Conservation (phyloP, 208 protist genomes). For the Plasmodiophora brassicae region DNA sequence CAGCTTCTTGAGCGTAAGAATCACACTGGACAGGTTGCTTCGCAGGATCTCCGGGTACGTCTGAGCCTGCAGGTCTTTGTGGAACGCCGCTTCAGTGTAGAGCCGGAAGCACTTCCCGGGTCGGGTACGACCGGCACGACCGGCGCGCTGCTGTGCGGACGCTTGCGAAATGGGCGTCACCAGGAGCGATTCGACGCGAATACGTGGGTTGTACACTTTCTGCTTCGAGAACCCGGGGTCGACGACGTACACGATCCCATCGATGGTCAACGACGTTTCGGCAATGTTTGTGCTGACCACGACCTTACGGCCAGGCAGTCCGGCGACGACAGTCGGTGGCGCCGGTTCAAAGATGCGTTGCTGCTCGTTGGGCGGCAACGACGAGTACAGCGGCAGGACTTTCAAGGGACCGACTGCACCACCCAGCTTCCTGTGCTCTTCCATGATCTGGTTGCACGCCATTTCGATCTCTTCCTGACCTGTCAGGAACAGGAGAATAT, state of each 20-base stretch:
- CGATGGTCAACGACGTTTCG: conserved; percentile 98
- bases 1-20: conserved; percentile 89
- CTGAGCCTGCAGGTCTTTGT: conserved; percentile 70
- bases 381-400: conserved; percentile 73
- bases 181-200: conserved; percentile 90
- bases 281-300: conserved; percentile 98
- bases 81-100: conserved; percentile 77
- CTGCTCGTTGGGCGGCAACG: conserved; percentile 68
- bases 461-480: conserved; percentile 88
- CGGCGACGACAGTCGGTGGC: conserved; percentile 54
- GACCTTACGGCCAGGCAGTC: conserved; percentile 61
- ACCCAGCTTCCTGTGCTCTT: conserved; percentile 36
- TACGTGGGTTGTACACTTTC: conserved; percentile 84
- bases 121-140: conserved; percentile 94
- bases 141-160: conserved; percentile 95
- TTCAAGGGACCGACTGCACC: conserved; percentile 22
- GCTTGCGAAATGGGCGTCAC: conserved; percentile 96
- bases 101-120: conserved; percentile 94
- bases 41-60: conserved; percentile 79
- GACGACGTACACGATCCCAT: conserved; percentile 98
- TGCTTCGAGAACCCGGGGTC: conserved; percentile 98
- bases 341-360: conserved; percentile 73
- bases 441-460: conserved; percentile 57
- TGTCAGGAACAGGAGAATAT: conserved; percentile 98
- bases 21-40: conserved; percentile 69